Evolutionary conservation across 2,329 filamentous ascomycete genomes (phyloP).

Genomic region (Laburnicola sp.): DNA sequence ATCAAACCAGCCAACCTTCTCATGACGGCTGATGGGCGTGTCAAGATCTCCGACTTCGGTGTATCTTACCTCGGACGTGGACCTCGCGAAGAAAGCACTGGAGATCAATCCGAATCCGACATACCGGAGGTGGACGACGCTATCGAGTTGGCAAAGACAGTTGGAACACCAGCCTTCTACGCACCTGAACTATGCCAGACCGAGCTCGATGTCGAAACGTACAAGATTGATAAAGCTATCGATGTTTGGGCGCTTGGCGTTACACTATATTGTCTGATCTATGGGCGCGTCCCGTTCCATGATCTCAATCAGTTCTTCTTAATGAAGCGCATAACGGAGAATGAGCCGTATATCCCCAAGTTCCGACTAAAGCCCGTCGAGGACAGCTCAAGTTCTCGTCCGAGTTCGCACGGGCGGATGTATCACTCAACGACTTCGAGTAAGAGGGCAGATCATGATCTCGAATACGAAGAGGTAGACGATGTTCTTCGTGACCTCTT

Average conservation of each 20-base stretch:
- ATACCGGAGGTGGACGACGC: constrained; percentile 88
- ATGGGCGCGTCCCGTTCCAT: constrained; percentile 88
- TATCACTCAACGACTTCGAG: constrained; percentile 61
- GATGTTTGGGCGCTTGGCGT: constrained; percentile 97
- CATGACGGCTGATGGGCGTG: constrained; percentile 78
- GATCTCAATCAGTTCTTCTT: constrained; percentile 90
- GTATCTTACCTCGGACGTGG: constrained; percentile 95
- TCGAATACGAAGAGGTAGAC: constrained; percentile 84
- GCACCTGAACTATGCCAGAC: constrained; percentile 95
- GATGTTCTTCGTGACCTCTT: constrained; percentile 79
- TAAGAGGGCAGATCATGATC: constrained; percentile 75
- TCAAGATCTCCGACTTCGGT: constrained; percentile 98
- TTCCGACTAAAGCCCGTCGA: constrained; percentile 76
- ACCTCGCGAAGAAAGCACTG: constrained; percentile 75
- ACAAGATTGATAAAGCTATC: constrained; percentile 87
- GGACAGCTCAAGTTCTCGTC: constrained; percentile 49
- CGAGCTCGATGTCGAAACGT: constrained; percentile 65
- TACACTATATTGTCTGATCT: constrained; percentile 93
- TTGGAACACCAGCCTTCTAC: constrained; percentile 96
- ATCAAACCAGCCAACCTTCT: constrained; percentile 77
- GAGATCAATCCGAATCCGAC: constrained; percentile 76
- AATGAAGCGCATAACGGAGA: constrained; percentile 87
- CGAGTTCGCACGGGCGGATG: constrained; percentile 51
- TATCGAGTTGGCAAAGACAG: constrained; percentile 94
- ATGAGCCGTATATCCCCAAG: constrained; percentile 86